These are phyloP conservation scores for Neltuma alba DNA, from an alignment of 306 rosid genomes.

Conservation along the genomic window DNA sequence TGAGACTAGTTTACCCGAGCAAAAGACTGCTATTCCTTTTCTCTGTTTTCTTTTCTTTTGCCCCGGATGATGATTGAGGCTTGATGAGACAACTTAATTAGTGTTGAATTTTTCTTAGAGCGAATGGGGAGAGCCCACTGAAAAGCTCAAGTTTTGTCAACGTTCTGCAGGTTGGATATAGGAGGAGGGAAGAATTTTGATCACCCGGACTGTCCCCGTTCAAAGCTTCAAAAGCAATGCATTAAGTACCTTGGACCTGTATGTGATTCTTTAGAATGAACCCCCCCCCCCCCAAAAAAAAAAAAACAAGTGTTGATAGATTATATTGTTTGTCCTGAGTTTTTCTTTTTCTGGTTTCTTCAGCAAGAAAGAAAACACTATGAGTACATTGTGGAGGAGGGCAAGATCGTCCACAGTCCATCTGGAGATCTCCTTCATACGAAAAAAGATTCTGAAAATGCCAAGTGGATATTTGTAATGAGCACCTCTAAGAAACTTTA, in stretches of 20 bases:
- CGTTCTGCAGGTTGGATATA: slow-evolving; percentile 59
- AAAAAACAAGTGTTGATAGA: too few relatives aligned
- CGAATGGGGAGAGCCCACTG: not conserved
- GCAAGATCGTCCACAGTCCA: slow-evolving; percentile 58
- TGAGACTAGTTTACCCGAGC: slow-evolving; percentile 19
- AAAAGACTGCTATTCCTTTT: not conserved
- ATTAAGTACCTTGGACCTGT: slow-evolving; percentile 83
- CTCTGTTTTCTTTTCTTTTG: not conserved
- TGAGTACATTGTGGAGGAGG: slow-evolving; percentile 63
- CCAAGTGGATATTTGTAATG: slow-evolving; percentile 95
- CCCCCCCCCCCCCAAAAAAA: too few relatives aligned
- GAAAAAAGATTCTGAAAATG: slow-evolving; percentile 39
- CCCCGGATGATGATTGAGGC: not conserved
- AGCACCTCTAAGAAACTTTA: slow-evolving; percentile 86
- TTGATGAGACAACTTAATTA: not conserved
- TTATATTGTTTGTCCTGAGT: not conserved
- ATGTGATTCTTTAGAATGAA: slow-evolving; percentile 27
- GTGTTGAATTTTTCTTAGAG: not conserved
- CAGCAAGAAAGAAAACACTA: slow-evolving; percentile 84
- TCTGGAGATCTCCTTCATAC: slow-evolving; percentile 72
- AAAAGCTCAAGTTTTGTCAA: not conserved
- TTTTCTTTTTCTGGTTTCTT: not conserved
- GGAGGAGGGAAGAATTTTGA: slow-evolving; percentile 70
- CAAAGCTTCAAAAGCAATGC: slow-evolving; percentile 62
- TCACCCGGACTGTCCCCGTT: slow-evolving; percentile 53